These are phyloP conservation scores for Exsudoporus frostii DNA, from an alignment of 768 basidiomycete genomes.

Conservation along the genomic window DNA sequence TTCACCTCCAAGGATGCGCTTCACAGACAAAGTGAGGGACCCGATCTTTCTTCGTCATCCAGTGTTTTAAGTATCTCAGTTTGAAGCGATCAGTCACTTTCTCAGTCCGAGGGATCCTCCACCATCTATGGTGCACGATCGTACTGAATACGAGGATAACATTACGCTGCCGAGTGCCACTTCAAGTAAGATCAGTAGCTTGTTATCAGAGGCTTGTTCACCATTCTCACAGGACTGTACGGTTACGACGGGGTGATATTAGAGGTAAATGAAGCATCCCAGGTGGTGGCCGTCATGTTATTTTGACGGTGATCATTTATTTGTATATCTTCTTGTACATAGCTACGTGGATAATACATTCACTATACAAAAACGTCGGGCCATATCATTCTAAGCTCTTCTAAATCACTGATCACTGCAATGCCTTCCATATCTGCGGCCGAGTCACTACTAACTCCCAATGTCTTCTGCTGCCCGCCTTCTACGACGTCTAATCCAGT, in stretches of 20 bases:
- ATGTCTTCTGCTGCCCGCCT: conserved; percentile 52
- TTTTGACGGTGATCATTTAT: conserved; percentile 42
- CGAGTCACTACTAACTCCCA: conserved; percentile 36
- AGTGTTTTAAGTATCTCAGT: conserved; percentile 39
- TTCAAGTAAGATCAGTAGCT: conserved; percentile 50
- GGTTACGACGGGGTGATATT: conserved; percentile 82
- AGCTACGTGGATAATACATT: not conserved
- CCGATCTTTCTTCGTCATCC: not conserved
- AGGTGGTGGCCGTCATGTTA: conserved; percentile 69
- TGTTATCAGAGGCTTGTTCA: not conserved
- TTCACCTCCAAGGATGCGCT: conserved; percentile 69
- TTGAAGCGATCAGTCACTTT: conserved; percentile 76
- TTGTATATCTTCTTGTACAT: conserved; percentile 1
- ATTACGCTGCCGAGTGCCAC: conserved; percentile 65
- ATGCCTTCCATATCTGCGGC: conserved; percentile 44
- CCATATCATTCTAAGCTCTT: conserved; percentile 72
- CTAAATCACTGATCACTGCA: conserved; percentile 51
- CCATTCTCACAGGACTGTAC: conserved; percentile 37
- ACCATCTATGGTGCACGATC: conserved; percentile 77
- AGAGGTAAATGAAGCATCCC: conserved; percentile 75
- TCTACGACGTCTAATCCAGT: conserved; percentile 59
- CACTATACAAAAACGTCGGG: conserved; percentile 59
- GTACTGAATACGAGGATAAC: conserved; percentile 72
- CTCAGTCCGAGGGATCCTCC: conserved; percentile 70
- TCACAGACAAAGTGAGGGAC: conserved; percentile 59